phyloP scores from a whole-genome alignment of 139 green algal genomes.

The Asterochloris sp. region DNA sequence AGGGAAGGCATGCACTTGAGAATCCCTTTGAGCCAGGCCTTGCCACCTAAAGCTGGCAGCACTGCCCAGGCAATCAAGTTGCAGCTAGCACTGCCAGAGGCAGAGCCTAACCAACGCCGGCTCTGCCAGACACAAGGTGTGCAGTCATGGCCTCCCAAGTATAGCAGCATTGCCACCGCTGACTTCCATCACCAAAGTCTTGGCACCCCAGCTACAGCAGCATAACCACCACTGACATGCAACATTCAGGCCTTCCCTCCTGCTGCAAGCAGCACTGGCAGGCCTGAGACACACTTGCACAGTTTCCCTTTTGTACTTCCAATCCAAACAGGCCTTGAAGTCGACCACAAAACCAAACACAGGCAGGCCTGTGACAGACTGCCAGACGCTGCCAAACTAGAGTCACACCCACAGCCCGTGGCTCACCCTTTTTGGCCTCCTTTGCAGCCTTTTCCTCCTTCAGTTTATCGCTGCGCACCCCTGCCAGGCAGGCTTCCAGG shows the following conservation, averaged over 20 bases:
- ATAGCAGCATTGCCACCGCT: neutral
- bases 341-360: neutral
- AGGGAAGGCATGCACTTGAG: neutral
- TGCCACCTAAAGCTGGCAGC: neutral
- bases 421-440: conserved; percentile 48
- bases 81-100: neutral
- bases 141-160: neutral
- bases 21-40: neutral
- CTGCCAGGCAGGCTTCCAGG: conserved; percentile 55
- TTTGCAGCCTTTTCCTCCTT: conserved; percentile 62
- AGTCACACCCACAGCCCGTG: neutral
- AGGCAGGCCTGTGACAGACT: neutral
- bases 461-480: conserved; percentile 58
- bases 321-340: neutral
- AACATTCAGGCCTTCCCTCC: neutral
- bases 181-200: neutral
- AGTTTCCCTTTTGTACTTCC: neutral
- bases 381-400: neutral
- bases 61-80: neutral
- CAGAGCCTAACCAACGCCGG: neutral
- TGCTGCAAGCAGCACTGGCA: neutral
- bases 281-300: neutral
- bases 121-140: neutral
- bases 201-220: neutral
- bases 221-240: neutral